phyloP scores from a whole-genome alignment of 2,329 filamentous ascomycete species.

The Spiromastix sp. region DNA sequence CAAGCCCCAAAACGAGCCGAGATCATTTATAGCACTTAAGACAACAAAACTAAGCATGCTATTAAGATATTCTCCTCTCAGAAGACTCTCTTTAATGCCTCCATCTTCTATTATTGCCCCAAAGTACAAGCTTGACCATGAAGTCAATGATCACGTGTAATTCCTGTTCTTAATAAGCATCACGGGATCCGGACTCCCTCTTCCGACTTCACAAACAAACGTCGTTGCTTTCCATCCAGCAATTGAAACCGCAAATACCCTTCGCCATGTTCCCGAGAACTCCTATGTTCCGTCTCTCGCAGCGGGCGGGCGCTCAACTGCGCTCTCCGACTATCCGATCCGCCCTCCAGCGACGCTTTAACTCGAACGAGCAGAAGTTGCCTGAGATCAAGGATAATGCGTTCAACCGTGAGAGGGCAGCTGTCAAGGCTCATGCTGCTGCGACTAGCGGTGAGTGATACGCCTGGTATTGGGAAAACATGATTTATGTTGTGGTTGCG shows the following conservation, averaged over 20 bases:
- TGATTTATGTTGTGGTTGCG: too few relatives aligned
- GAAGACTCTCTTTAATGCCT: too few relatives aligned
- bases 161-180: too few relatives aligned
- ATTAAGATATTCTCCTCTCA: too few relatives aligned
- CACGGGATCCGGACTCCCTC: not conserved
- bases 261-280: constrained; percentile 54
- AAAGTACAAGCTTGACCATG: too few relatives aligned
- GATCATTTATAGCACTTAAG: too few relatives aligned
- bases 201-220: not conserved
- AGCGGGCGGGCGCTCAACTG: constrained; percentile 47
- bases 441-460: constrained; percentile 64
- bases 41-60: too few relatives aligned
- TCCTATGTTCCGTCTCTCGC: constrained; percentile 49
- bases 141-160: too few relatives aligned
- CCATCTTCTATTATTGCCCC: too few relatives aligned
- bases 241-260: not conserved
- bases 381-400: constrained; percentile 64
- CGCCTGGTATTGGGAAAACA: too few relatives aligned
- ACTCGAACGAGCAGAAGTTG: constrained; percentile 47
- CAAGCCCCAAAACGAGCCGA: not conserved
- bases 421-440: constrained; percentile 82
- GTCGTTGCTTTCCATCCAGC: not conserved
- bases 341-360: constrained; percentile 59
- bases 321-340: constrained; percentile 46
- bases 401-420: constrained; percentile 85